phyloP scores from a whole-genome alignment of 2,329 filamentous ascomycete genomes.

The Macrophomina pseudophaseolina region DNA sequence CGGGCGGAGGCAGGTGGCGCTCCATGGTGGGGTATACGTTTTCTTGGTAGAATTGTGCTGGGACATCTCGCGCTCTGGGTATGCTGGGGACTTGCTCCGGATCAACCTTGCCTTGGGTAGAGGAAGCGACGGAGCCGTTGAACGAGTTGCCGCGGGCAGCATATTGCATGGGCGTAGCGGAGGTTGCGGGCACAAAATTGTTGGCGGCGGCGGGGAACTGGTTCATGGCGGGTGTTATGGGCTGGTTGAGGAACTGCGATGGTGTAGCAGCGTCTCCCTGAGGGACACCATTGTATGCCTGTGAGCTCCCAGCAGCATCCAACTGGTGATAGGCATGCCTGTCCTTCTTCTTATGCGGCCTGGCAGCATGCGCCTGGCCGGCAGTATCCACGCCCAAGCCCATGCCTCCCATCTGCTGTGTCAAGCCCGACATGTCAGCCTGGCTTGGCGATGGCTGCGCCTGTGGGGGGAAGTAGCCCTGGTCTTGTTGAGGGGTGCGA shows the following conservation, averaged over 20 bases:
- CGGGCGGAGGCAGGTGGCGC: constrained; percentile 87
- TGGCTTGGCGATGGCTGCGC: constrained; percentile 37
- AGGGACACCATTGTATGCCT: constrained; percentile 72
- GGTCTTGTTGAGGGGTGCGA: constrained; percentile 37
- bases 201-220: constrained; percentile 68
- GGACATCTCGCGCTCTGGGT: constrained; percentile 79
- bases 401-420: constrained; percentile 79
- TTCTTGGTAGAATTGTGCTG: constrained; percentile 82
- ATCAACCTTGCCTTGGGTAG: constrained; percentile 77
- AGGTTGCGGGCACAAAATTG: constrained; percentile 54
- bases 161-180: constrained; percentile 44
- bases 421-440: constrained; percentile 54
- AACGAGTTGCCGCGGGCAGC: constrained; percentile 39
- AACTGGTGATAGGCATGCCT: constrained; percentile 90
- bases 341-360: constrained; percentile 75
- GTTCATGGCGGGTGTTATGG: constrained; percentile 54
- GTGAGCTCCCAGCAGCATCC: constrained; percentile 71
- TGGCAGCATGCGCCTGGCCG: constrained; percentile 50
- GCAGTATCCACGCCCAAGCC: constrained; percentile 63
- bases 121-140: constrained; percentile 53
- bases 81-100: constrained; percentile 93
- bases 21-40: constrained; percentile 96
- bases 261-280: constrained; percentile 61
- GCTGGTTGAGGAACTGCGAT: constrained; percentile 63
- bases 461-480: constrained; percentile 51